Evolutionary conservation across 805 yeast species (phyloP).

Genomic region (Candida pseudofarinosa): DNA sequence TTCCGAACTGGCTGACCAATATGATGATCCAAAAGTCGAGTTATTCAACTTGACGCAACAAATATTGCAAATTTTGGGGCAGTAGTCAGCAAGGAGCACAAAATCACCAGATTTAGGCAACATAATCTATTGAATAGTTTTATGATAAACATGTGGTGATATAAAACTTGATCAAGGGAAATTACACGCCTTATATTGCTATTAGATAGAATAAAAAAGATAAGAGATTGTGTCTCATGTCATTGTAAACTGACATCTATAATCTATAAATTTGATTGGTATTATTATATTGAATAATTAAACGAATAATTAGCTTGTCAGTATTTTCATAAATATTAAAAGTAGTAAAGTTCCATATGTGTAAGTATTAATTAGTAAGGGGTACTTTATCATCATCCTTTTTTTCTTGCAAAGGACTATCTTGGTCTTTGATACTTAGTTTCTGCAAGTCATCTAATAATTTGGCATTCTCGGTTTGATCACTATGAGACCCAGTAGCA

Average conservation of each 20-base stretch:
- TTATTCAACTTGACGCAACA: slow-evolving; percentile 65
- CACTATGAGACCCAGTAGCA: not conserved
- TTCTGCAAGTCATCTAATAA: not conserved
- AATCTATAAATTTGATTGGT: too few species aligned
- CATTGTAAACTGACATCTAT: too few species aligned
- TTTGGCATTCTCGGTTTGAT: not conserved
- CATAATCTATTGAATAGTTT: not conserved
- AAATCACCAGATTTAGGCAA: too few species aligned
- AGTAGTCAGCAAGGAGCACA: too few species aligned
- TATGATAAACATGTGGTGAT: not conserved
- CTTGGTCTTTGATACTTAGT: not conserved
- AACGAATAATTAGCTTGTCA: not conserved
- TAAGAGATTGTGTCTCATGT: too few species aligned
- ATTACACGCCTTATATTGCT: not conserved
- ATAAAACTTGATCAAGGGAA: not conserved
- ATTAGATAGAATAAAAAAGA: not conserved
- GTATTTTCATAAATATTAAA: not conserved
- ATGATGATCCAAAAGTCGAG: slow-evolving; percentile 61
- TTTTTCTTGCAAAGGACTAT: too few species aligned
- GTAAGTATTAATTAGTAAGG: not conserved
- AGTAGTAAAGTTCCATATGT: not conserved
- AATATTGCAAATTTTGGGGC: slow-evolving; percentile 52
- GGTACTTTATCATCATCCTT: too few species aligned
- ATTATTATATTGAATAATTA: too few species aligned
- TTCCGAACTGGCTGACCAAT: slow-evolving; percentile 30